A percentile compares a stretch with the other conserved stretches of the same genome.
phyloP scores from a whole-genome alignment of 2,329 filamentous ascomycete species.

The Rutstroemia sp. region DNA sequence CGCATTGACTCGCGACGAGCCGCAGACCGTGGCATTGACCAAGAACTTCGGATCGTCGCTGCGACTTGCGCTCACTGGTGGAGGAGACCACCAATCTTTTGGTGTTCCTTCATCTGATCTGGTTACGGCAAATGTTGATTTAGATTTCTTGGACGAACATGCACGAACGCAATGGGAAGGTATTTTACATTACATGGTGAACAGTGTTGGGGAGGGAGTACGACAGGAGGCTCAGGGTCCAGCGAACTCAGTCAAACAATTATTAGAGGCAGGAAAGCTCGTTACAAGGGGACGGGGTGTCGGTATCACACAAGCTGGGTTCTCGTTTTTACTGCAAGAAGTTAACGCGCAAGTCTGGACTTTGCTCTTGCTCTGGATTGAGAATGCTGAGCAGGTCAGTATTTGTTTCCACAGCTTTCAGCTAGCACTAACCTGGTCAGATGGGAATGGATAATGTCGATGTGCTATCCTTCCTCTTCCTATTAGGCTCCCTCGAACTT shows the following conservation, averaged over 20 bases:
- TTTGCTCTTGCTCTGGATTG: conserved; percentile 84
- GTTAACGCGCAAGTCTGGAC: conserved; percentile 98
- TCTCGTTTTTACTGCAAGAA: conserved; percentile 90
- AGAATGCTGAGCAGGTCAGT: conserved; percentile 60
- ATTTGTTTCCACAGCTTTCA: background rate
- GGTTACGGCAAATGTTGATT: conserved; percentile 54
- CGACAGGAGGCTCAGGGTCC: conserved; percentile 44
- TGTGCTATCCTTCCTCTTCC: conserved; percentile 92
- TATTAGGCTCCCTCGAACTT: conserved; percentile 86
- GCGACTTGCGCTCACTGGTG: conserved; percentile 79
- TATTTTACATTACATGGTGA: conserved; percentile 92
- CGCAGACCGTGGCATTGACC: conserved; percentile 68
- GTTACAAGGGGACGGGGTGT: conserved; percentile 57
- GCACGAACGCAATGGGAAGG: conserved; percentile 90
- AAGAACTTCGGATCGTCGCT: conserved; percentile 78
- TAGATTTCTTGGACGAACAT: conserved; percentile 73
- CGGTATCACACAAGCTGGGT: conserved; percentile 85
- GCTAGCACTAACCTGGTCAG: conserved; percentile 16
- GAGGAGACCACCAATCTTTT: conserved; percentile 79
- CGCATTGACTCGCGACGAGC: conserved; percentile 50
- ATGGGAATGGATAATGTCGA: conserved; percentile 77
- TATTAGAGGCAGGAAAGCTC: conserved; percentile 73
- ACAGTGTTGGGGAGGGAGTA: conserved; percentile 53
- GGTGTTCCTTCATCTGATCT: conserved; percentile 71
- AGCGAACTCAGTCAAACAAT: conserved; percentile 73